A percentile compares a stretch with the other conserved stretches of the same genome.
phyloP scores from a whole-genome alignment of 768 basidiomycete genomes.

The Auricularia sp. region DNA sequence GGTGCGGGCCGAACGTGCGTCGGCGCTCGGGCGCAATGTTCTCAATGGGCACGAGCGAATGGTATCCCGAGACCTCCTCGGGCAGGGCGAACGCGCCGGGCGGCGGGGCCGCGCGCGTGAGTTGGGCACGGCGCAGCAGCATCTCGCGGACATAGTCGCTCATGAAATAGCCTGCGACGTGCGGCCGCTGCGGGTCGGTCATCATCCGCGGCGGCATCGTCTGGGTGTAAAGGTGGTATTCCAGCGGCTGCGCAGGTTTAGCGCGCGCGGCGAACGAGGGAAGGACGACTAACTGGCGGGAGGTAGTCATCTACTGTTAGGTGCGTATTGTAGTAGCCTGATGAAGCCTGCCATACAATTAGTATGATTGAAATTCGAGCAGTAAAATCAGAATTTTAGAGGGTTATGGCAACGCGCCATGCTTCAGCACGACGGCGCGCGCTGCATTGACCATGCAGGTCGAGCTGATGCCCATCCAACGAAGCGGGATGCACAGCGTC shows the following conservation, averaged over 20 bases:
- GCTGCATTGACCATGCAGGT: too few species aligned
- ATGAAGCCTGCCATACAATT: too few species aligned
- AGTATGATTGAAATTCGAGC: too few species aligned
- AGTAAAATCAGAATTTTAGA: too few species aligned
- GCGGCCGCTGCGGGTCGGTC: constrained; percentile 31
- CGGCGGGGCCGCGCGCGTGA: constrained; percentile 24
- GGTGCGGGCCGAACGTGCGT: constrained; percentile 73
- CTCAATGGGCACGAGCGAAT: constrained; percentile 76
- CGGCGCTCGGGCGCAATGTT: constrained; percentile 40
- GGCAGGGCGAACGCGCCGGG: constrained; percentile 52
- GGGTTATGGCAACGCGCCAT: too few species aligned
- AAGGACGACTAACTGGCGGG: too few species aligned
- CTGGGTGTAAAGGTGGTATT: constrained; percentile 87
- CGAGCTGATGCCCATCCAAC: too few species aligned
- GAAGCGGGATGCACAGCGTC: too few species aligned
- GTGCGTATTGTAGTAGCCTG: too few species aligned
- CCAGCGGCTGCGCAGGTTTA: constrained; percentile 40
- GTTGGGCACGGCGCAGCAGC: constrained; percentile 40
- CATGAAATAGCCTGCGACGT: constrained; percentile 56
- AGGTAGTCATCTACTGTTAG: too few species aligned
- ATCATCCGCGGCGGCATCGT: constrained; percentile 38
- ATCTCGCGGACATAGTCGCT: constrained; percentile 66
- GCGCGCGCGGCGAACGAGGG: too few species aligned
- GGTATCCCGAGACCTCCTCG: constrained; percentile 83
- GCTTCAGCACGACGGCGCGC: too few species aligned